phyloP scores from a whole-genome alignment of 495 filamentous ascomycete species.

The Diplogelasinospora grovesii region DNA sequence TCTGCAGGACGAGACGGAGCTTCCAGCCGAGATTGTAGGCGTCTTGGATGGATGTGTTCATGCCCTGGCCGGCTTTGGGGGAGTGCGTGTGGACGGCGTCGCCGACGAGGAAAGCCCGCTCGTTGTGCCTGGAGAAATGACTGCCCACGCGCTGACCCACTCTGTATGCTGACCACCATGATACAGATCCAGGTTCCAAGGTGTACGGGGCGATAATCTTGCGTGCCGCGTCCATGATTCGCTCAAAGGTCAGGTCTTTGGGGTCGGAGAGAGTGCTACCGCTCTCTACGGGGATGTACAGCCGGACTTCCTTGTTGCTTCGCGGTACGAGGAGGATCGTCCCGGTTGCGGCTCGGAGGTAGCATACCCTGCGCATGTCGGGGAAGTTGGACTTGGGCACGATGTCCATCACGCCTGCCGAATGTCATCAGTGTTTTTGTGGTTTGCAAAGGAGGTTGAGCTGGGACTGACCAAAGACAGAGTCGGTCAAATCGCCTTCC shows the following conservation, averaged over 20 bases:
- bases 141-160: conserved; percentile 70
- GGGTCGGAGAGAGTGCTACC: conserved; percentile 33
- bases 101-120: conserved; percentile 60
- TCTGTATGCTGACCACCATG: conserved; percentile 44
- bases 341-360: conserved; percentile 54
- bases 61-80: conserved; percentile 69
- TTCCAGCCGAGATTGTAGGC: conserved; percentile 75
- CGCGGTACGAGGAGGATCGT: conserved; percentile 65
- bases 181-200: conserved; percentile 29
- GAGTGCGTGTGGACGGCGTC: conserved; percentile 59
- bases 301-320: conserved; percentile 51
- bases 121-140: conserved; percentile 46
- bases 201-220: conserved; percentile 56
- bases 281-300: conserved; percentile 60
- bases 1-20: conserved; percentile 51
- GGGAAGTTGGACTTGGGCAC: conserved; percentile 64
- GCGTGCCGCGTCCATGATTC: conserved; percentile 53
- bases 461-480: conserved; percentile 42
- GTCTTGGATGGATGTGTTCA: conserved; percentile 66
- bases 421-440: conserved; percentile 9
- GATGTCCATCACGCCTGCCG: conserved; percentile 52
- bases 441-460: conserved; percentile 1
- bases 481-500: conserved; percentile 56
- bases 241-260: conserved; percentile 44
- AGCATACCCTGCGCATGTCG: conserved; percentile 58